A percentile compares a stretch with the other conserved stretches of the same genome.
These are phyloP conservation scores for Chimonanthus praecox DNA, from an alignment of 164 flowering plant species.

Conservation along the genomic window DNA sequence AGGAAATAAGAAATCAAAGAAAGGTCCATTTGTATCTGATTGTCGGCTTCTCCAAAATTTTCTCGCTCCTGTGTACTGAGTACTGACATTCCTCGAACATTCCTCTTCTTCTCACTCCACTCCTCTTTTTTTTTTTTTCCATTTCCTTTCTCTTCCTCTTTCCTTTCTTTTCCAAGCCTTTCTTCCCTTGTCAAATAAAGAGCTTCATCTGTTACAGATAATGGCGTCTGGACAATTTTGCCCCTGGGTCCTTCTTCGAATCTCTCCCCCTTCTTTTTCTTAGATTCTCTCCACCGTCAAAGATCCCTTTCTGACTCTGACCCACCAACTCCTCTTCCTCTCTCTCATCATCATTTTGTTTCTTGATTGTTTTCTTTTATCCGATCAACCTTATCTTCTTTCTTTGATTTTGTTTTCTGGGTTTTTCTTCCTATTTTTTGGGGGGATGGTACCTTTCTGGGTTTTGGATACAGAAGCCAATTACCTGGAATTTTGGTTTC, in stretches of 20 bases:
- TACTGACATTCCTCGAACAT: slow-evolving; percentile 1
- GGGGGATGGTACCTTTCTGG: background rate
- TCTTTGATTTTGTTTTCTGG: background rate
- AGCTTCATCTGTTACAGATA: background rate
- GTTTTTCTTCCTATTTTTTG: background rate
- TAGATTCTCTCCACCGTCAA: background rate
- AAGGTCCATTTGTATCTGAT: background rate
- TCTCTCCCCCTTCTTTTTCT: background rate
- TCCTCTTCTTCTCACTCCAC: background rate
- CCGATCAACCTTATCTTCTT: background rate
- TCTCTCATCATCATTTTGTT: background rate
- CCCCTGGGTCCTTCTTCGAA: background rate
- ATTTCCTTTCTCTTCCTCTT: background rate
- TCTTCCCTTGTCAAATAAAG: background rate
- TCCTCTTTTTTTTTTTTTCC: background rate
- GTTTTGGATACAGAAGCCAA: background rate
- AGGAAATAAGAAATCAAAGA: background rate
- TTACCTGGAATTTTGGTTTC: background rate
- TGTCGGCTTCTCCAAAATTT: background rate
- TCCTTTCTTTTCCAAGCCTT: background rate
- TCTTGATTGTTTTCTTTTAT: background rate
- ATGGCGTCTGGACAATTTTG: background rate
- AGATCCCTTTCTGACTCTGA: background rate
- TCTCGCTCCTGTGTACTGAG: background rate
- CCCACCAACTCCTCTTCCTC: background rate